Evolutionary conservation across 805 yeast genomes (phyloP).

Genomic region (Wickerhamomyces queroliae): DNA sequence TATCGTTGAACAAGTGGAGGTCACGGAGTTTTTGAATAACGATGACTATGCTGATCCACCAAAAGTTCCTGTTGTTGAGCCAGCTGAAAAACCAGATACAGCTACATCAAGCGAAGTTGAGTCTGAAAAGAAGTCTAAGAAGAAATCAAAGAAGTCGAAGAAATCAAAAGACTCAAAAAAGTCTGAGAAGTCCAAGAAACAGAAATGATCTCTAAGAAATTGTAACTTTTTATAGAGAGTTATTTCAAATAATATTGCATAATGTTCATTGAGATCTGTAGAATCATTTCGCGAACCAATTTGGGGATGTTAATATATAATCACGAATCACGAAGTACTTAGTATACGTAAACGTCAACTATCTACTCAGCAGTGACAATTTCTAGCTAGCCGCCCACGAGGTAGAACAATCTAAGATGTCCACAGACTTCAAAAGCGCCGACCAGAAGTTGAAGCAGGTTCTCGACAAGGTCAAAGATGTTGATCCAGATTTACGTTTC

Average conservation of each 20-base stretch:
- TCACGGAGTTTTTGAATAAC: conserved; percentile 24
- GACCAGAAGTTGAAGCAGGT: conserved; percentile 20
- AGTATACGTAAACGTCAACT: neutral
- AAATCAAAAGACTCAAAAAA: conserved; percentile 1
- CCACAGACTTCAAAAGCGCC: conserved; percentile 24
- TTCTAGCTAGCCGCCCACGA: too few species aligned
- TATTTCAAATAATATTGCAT: too few species aligned
- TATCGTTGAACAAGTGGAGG: conserved; percentile 39
- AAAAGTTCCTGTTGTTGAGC: conserved; percentile 2
- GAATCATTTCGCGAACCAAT: too few species aligned
- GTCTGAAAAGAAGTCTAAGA: conserved; percentile 8
- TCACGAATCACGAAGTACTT: too few species aligned
- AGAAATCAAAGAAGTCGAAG: conserved; percentile 10
- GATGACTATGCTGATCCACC: conserved; percentile 5
- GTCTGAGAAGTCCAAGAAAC: neutral
- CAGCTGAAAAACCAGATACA: too few species aligned
- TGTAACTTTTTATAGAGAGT: too few species aligned
- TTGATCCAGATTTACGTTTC: conserved; percentile 77
- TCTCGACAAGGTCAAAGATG: conserved; percentile 46
- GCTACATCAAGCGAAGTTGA: neutral
- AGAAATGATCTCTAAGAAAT: neutral
- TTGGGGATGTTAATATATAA: too few species aligned
- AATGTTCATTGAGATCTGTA: too few species aligned
- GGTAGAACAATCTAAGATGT: conserved; percentile 6
- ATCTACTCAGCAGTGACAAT: too few species aligned